Evolutionary conservation across 2,329 filamentous ascomycete genomes (phyloP), one percentile per base, ranked within the genome.

Genomic region (Coniella vitis): DNA sequence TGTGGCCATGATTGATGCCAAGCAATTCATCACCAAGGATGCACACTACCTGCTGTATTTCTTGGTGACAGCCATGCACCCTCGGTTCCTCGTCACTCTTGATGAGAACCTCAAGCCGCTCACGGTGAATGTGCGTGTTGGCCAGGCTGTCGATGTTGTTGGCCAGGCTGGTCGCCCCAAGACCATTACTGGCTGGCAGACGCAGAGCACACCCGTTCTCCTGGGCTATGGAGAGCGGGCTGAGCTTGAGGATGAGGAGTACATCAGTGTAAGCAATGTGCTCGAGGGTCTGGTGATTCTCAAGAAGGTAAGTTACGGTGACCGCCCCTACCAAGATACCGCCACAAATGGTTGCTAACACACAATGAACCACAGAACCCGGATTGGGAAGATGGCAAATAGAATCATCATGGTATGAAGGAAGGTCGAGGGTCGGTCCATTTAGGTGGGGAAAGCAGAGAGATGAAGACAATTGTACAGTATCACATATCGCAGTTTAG

Each of bases 151-250:
- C 17, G 93, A 98, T 65, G 90, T 98, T 37, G 93, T 98, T 36
- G 94, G 93, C 45, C 93, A 97, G 68, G 93, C 94, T 12, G 93
- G 93, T 65, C 81, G 91, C 55, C 93, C 93, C 58, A 97, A 98
- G 84, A 98, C 93, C 2, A 98, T 98, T 61, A 98, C 93, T 9
- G 93, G 93, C 46, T 98, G 93, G 93, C 93, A 98, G 71, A 98
- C 93, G 57, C 93, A 98, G 75, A 96, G 88, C 72, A 98, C 93
- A n/a, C 93, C 93, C 1, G 93, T 98, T 40, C 74, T 98, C 51
- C 73, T 98, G 60, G 85, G 88, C n/a, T 86, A 95, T 63, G 93
- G 94, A 25, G 93, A 98, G 74, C 79, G 94, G 60, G 93, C 93
- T 9, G 93, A 98, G 74, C 74, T 98, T 44, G 93, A 98, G 68